Evolutionary conservation across 2,329 filamentous ascomycete genomes (phyloP), one percentile per base, ranked within the genome.

Genomic region (Pseudocercospora fuligena): DNA sequence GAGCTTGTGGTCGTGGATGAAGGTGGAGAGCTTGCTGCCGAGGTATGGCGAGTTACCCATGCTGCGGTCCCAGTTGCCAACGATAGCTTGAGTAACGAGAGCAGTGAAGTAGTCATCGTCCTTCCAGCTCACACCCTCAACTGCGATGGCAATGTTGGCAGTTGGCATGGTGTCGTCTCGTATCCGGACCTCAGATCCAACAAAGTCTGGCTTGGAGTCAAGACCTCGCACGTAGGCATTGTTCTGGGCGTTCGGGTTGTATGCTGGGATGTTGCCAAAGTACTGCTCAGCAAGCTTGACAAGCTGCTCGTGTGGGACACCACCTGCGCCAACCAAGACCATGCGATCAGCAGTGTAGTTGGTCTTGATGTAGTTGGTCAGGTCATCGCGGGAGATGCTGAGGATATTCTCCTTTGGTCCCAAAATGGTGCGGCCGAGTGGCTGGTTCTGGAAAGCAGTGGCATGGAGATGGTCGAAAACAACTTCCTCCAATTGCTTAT

Each of bases 311-410:
- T 99, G 95, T 73, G 94, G 93, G 72, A 99, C 87, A 76, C 95
- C 95, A 82, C 95, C 95, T 73, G 95, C 90, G 80, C 94, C 94
- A 74, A 97, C 95, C 57, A 99, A 91, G 72, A 99, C 94, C 94
- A 99, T 99, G 82, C 96, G 94, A 85, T 99, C 95, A 73, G 95
- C 94, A 66, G 94, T 97, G 88, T 99, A 99, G 89, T 99, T 99
- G 85, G 89, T 95, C 88, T 97, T 97, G 88, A 99, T 98, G 86
- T 99, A 99, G 86, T 92, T 92, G 81, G 87, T 85, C 74, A 99
- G 88, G 83, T 99, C 94, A 77, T 92, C 89, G 77, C 93, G 91
- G 82, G 91, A 90, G 84, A 99, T 99, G 82, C 91, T 93, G 81
- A 93, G 89, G 82, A 99, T 99, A 88, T 99, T 99, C 87, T 99